phyloP scores from a whole-genome alignment of 768 basidiomycete genomes.

The Suillus alpinus region DNA sequence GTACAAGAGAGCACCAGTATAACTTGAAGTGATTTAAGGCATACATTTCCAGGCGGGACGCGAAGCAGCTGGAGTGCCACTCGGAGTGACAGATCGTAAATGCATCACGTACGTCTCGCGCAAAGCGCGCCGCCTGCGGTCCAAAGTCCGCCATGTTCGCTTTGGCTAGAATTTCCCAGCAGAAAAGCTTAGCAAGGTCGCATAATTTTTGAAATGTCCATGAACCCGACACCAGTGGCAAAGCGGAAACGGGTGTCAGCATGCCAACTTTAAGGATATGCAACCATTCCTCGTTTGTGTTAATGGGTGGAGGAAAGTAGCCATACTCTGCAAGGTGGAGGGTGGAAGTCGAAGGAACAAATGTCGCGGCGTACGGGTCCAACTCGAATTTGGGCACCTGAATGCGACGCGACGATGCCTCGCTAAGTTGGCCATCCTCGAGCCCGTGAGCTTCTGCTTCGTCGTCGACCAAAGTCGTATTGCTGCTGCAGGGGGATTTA shows the following conservation, averaged over 20 bases:
- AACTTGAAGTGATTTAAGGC: conserved; percentile 23
- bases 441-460: background rate
- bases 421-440: background rate
- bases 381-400: background rate
- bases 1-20: conserved; percentile 24
- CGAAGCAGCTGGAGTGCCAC: conserved; percentile 22
- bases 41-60: conserved; percentile 22
- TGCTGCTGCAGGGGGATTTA: conserved; percentile 7
- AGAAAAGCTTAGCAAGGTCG: conserved; percentile 28
- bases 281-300: background rate
- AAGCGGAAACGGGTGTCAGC: background rate
- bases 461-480: conserved; percentile 6
- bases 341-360: conserved; percentile 2
- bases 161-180: conserved; percentile 19
- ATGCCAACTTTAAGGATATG: background rate
- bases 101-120: conserved; percentile 18
- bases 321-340: background rate
- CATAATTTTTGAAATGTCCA: conserved; percentile 13
- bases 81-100: conserved; percentile 15
- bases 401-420: background rate
- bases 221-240: background rate
- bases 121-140: conserved; percentile 19
- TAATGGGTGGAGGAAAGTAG: background rate
- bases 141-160: conserved; percentile 7
- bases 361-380: conserved; percentile 8